Percentiles rank a stretch among this genome's conserved stretches.
These are phyloP conservation scores for Micractinium conductrix DNA, from an alignment of 139 green algal species.

Conservation along the genomic window DNA sequence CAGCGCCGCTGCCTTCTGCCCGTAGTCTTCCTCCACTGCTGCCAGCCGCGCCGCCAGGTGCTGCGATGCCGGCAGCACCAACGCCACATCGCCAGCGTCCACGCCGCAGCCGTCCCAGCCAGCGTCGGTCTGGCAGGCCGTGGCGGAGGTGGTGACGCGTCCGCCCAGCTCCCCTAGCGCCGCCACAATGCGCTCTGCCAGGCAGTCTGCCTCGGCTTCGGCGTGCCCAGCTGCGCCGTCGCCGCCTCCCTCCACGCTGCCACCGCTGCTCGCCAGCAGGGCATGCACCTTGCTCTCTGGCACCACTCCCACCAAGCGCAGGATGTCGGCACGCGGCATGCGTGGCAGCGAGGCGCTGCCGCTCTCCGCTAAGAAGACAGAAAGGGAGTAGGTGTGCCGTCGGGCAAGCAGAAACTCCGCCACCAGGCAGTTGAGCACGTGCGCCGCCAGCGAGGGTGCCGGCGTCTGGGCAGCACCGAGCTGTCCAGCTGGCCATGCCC, in stretches of 20 bases:
- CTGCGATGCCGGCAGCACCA: not conserved
- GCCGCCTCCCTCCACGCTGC: not conserved
- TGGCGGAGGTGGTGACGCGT: not conserved
- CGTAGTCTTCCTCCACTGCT: conserved; percentile 31
- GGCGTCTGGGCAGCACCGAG: too few species aligned
- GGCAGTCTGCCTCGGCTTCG: not conserved
- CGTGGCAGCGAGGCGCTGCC: conserved; percentile 14
- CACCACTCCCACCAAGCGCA: conserved; percentile 24
- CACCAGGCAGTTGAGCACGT: conserved; percentile 37
- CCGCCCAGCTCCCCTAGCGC: conserved; percentile 7
- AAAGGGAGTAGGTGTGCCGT: conserved; percentile 16
- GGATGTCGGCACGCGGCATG: conserved; percentile 11
- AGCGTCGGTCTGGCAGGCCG: conserved; percentile 22
- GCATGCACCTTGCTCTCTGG: conserved; percentile 16
- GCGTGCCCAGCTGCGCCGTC: not conserved
- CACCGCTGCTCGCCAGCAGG: not conserved
- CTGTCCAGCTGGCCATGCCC: not conserved
- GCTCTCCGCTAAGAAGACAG: conserved; percentile 32
- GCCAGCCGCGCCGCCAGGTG: conserved; percentile 12
- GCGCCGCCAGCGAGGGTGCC: conserved; percentile 20
- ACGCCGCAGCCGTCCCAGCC: not conserved
- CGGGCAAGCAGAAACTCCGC: conserved; percentile 11
- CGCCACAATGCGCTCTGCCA: conserved; percentile 13
- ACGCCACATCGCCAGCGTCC: not conserved
- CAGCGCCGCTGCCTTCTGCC: not conserved